Evolutionary conservation across 495 filamentous ascomycete species (phyloP), one percentile per base, ranked within the genome.

Genomic region (Aspergillus baeticus): DNA sequence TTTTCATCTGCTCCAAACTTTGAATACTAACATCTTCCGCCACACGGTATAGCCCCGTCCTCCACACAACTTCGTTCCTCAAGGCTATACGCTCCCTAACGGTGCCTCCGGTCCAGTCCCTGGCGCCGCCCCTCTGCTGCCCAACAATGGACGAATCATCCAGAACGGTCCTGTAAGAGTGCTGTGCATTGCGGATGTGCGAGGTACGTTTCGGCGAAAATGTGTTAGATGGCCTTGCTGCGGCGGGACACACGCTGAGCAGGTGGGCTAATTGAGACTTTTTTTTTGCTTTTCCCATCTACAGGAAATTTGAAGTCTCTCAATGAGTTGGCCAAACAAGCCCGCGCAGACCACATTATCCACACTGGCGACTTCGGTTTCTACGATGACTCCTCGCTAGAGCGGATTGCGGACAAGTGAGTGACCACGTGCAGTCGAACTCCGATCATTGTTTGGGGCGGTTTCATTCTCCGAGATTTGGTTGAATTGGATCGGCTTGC

Each of bases 311-410:
- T 99, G 50, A 86, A 86, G 73, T 97, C 94, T 56, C 79, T 99
- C 62, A 99, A 99, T 76, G 92, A 98, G 37, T 85, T 98, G 51
- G 95, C 95, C 55, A 92, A 87, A 69, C 85, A 92, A 65, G 94
- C 95, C 50, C 87, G 87, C 65, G 94, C 94, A 51, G 91, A 96
- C 73, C 88, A 96, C 70, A 95, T 99, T 64, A 89, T 99, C 59
- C 94, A 99, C 73, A 98, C 95, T 33, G 95, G 95, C 67, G 95
- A 99, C 68, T 99, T 99, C 68, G 95, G 95, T 51, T 99, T 99
- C 76, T 99, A 99, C 74, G 95, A 99, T 68, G 90, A 95, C 48
- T 88, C 85, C 37, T 99, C 95, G 10, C 77, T 99, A 31, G 92
- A 99, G 63, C 88, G 95, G 53, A 98, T 99, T 78, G 94, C 94